Conservation (phyloP, 169 alveolate genomes). For the Babesia bovis region DNA sequence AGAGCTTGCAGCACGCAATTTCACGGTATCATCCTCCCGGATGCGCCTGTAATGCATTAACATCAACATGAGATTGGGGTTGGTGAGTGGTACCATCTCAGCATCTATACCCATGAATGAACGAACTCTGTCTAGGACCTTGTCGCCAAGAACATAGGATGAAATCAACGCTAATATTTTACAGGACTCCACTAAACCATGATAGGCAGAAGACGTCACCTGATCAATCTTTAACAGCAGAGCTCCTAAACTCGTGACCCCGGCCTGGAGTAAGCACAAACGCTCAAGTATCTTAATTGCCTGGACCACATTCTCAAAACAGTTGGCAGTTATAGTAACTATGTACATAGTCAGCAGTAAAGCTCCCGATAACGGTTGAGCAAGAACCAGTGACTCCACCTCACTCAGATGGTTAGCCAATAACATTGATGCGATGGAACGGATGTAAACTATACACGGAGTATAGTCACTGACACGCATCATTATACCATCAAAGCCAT, state of each 20-base stretch:
- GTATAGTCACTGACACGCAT: background rate
- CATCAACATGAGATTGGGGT: conserved; percentile 1
- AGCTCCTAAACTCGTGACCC: background rate
- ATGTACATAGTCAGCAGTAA: conserved; percentile 9
- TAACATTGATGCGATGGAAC: background rate
- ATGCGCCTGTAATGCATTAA: background rate
- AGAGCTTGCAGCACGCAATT: conserved; percentile 5
- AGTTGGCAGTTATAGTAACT: conserved; percentile 2
- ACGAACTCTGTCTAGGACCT: background rate
- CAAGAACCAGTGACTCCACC: background rate
- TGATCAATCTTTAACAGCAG: background rate
- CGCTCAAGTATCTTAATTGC: conserved; percentile 4
- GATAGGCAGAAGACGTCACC: background rate
- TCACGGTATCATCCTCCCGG: conserved; percentile 22
- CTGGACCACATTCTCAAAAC: conserved; percentile 33
- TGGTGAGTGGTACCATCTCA: background rate
- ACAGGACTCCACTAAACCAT: background rate
- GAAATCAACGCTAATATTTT: conserved; percentile 2
- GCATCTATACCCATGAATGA: background rate
- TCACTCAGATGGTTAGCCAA: background rate
- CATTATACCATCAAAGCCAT: conserved; percentile 7
- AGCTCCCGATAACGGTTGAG: background rate
- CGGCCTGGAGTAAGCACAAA: conserved; percentile 4
- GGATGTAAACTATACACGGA: no score
- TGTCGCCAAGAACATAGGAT: conserved; percentile 8